These are phyloP conservation scores for Hibiscus tridactylites DNA, from an alignment of 345 rosid species.

Conservation along the genomic window DNA sequence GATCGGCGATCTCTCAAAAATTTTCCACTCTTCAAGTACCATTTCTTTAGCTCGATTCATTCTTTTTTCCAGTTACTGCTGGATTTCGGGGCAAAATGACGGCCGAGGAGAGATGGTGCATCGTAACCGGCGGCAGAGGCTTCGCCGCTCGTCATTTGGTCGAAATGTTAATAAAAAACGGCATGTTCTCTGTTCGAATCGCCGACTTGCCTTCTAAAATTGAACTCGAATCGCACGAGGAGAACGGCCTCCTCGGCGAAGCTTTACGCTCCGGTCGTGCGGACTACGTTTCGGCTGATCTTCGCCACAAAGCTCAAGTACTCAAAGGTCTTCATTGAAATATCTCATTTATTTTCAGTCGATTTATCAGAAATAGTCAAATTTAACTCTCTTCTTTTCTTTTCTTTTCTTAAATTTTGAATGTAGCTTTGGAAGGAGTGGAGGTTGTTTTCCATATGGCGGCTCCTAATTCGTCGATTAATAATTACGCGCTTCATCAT, in stretches of 20 bases:
- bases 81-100: slow-evolving; percentile 20
- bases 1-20: background rate
- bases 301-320: slow-evolving; percentile 61
- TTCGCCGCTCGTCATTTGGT: slow-evolving; percentile 85
- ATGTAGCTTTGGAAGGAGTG: slow-evolving; percentile 59
- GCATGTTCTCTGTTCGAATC: slow-evolving; percentile 50
- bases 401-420: background rate
- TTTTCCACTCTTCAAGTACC: background rate
- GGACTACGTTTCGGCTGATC: slow-evolving; percentile 57
- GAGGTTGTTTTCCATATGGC: slow-evolving; percentile 96
- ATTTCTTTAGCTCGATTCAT: background rate
- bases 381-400: no score
- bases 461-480: slow-evolving; percentile 90
- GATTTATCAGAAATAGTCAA: background rate
- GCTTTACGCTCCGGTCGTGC: slow-evolving; percentile 62
- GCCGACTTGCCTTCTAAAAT: slow-evolving; percentile 62
- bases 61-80: background rate
- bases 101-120: slow-evolving; percentile 59
- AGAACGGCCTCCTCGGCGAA: slow-evolving; percentile 53
- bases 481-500: slow-evolving; percentile 63
- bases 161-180: slow-evolving; percentile 57
- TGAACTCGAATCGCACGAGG: slow-evolving; percentile 48
- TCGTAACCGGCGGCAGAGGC: slow-evolving; percentile 92
- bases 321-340: slow-evolving; percentile 38
- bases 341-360: background rate